Conservation (phyloP, 2,329 filamentous ascomycete genomes). For the Penicillium sp. region DNA sequence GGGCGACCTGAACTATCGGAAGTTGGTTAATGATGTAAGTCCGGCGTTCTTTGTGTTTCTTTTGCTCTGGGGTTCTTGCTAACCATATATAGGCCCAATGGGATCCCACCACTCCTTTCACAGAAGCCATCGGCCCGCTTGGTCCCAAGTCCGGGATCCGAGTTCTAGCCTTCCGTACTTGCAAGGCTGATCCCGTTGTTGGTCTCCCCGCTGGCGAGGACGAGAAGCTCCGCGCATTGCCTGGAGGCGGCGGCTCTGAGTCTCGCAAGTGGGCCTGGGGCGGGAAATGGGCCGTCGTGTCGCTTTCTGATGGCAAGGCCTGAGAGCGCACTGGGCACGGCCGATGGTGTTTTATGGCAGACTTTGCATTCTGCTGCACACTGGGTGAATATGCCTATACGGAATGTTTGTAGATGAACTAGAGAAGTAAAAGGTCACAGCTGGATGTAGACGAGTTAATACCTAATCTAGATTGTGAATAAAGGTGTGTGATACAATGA, state of each 20-base stretch:
- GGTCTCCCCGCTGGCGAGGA: constrained; percentile 80
- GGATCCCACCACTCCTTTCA: constrained; percentile 84
- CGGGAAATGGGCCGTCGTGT: constrained; percentile 95
- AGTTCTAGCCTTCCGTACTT: constrained; percentile 82
- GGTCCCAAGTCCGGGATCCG: constrained; percentile 80
- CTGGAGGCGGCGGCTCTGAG: constrained; percentile 67
- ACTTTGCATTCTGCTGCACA: not conserved
- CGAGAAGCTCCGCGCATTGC: constrained; percentile 68
- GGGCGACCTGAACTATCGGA: constrained; percentile 94
- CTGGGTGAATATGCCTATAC: not conserved
- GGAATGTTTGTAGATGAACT: not conserved
- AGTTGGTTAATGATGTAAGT: constrained; percentile 82
- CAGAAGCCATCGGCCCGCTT: constrained; percentile 78
- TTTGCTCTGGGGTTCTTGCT: not conserved
- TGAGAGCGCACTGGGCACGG: constrained; percentile 8
- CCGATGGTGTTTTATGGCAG: not conserved
- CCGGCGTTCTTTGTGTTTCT: not conserved
- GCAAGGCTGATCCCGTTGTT: constrained; percentile 95
- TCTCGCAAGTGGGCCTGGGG: constrained; percentile 89
- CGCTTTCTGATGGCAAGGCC: constrained; percentile 69
- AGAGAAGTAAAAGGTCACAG: not conserved
- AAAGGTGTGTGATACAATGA: not conserved
- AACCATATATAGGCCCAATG: constrained; percentile 61
- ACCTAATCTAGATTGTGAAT: not conserved
- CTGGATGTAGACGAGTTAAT: not conserved